These are phyloP conservation scores for Wickerhamomyces silvicola DNA, from an alignment of 805 yeast species.

Conservation along the genomic window DNA sequence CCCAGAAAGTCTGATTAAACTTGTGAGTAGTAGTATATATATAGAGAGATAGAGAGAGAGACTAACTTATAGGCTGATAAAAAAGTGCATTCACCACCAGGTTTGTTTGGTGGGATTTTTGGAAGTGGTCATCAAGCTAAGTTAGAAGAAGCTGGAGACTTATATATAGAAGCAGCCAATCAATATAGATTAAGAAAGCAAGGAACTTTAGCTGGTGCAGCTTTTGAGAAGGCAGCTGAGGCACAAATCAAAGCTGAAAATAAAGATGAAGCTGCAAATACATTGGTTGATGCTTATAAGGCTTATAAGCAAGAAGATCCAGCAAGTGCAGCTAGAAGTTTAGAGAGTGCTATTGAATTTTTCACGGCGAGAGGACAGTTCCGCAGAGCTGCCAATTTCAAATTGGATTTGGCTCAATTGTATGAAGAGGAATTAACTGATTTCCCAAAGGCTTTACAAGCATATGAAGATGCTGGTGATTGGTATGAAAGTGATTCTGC, in stretches of 20 bases:
- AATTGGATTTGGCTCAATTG: conserved; percentile 82
- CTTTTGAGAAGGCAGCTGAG: conserved; percentile 81
- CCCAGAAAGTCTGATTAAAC: conserved; percentile 38
- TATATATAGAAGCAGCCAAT: conserved; percentile 91
- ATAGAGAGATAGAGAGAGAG: conserved; percentile 6
- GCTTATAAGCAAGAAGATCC: conserved; percentile 73
- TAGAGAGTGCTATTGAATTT: conserved; percentile 71
- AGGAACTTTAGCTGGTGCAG: conserved; percentile 66
- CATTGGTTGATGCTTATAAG: conserved; percentile 86
- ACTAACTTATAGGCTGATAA: conserved; percentile 50
- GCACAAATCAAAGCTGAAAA: conserved; percentile 68
- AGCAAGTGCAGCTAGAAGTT: conserved; percentile 66
- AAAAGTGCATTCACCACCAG: conserved; percentile 61
- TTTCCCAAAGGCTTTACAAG: conserved; percentile 57
- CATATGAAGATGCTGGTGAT: conserved; percentile 92
- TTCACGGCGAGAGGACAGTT: conserved; percentile 91
- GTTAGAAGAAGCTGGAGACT: conserved; percentile 88
- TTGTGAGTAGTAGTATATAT: conserved; percentile 27
- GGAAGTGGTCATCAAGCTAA: conserved; percentile 58
- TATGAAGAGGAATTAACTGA: conserved; percentile 75
- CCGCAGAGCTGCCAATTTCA: conserved; percentile 92
- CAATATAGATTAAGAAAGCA: conserved; percentile 73
- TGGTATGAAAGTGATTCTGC: conserved; percentile 95
- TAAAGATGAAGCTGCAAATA: conserved; percentile 87
- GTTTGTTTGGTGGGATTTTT: conserved; percentile 57